These are phyloP conservation scores for Sphaerulina musiva DNA, from an alignment of 2,329 filamentous ascomycete genomes.

Conservation along the genomic window DNA sequence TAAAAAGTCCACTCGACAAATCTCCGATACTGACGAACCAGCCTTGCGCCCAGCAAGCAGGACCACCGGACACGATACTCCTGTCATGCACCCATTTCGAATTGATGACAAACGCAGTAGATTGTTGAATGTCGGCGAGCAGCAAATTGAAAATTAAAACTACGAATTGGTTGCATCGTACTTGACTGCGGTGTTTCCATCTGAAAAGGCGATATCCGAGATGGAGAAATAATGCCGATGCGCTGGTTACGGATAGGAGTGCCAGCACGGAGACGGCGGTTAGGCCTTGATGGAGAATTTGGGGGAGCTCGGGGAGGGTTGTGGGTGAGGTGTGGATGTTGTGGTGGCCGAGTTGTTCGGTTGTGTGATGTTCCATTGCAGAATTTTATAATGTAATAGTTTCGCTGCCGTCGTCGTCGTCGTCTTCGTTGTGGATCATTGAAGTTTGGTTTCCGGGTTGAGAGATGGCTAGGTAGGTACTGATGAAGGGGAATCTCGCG, in stretches of 20 bases:
- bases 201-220: slow-evolving; percentile 45
- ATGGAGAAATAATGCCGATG: slow-evolving; percentile 39
- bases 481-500: no score
- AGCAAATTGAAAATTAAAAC: slow-evolving; percentile 63
- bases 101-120: slow-evolving; percentile 57
- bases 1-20: slow-evolving; percentile 59
- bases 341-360: not conserved
- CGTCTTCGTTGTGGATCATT: no score
- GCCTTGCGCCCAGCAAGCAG: slow-evolving; percentile 56
- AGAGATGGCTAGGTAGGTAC: no score
- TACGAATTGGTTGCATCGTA: slow-evolving; percentile 55
- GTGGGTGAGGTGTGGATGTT: not conserved
- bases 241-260: slow-evolving; percentile 43
- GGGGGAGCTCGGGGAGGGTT: slow-evolving; percentile 26
- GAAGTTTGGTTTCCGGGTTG: no score
- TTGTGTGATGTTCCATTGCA: not conserved
- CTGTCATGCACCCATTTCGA: slow-evolving; percentile 50
- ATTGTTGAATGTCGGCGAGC: slow-evolving; percentile 60
- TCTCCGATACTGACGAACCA: slow-evolving; percentile 62
- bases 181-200: slow-evolving; percentile 33
- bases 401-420: not conserved
- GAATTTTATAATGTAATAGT: not conserved
- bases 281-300: slow-evolving; percentile 37
- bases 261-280: slow-evolving; percentile 43
- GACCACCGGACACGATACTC: slow-evolving; percentile 46